These are phyloP conservation scores for Mallotus nudiflorus DNA, from an alignment of 345 rosid genomes.

Conservation along the genomic window DNA sequence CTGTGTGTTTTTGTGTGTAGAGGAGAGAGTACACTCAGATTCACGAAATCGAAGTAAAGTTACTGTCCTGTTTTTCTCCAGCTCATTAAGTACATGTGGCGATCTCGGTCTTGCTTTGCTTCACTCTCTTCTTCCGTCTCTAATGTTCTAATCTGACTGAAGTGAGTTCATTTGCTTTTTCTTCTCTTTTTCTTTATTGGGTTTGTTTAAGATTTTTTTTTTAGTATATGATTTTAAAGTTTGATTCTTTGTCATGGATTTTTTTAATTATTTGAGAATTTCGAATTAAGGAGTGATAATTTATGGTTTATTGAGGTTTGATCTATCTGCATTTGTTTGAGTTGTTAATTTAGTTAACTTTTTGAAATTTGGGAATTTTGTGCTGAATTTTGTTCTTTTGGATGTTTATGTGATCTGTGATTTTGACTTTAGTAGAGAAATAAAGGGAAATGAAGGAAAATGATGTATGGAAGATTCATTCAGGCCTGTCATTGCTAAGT, in stretches of 20 bases:
- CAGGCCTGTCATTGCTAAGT: constrained; percentile 8
- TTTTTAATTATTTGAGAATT: constrained; percentile 19
- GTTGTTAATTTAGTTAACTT: constrained; percentile 22
- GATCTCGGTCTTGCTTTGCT: constrained; percentile 61
- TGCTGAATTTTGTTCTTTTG: constrained; percentile 20
- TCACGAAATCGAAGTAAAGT: constrained; percentile 33
- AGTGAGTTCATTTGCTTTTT: constrained; percentile 44
- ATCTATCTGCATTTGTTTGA: constrained; percentile 39
- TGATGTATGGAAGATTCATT: constrained; percentile 8
- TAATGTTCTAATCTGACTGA: constrained; percentile 39
- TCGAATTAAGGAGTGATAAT: constrained; percentile 17
- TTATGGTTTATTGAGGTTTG: constrained; percentile 23
- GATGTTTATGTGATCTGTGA: constrained; percentile 22
- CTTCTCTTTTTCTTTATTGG: constrained; percentile 2
- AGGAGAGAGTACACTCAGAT: constrained; percentile 29
- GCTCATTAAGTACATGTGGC: constrained; percentile 47
- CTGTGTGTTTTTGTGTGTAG: constrained; percentile 18
- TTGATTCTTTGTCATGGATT: constrained; percentile 10
- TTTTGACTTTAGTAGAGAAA: constrained; percentile 30
- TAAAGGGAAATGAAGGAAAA: constrained; percentile 25
- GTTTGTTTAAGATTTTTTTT: constrained; percentile 11
- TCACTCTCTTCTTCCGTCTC: constrained; percentile 31
- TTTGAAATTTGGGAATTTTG: too few relatives aligned
- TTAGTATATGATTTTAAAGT: constrained; percentile 1
- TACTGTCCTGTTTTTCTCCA: constrained; percentile 54